Base-by-base conservation (phyloP, 371 early-diverging fungal genomes). In the Blakeslea trispora region DNA sequence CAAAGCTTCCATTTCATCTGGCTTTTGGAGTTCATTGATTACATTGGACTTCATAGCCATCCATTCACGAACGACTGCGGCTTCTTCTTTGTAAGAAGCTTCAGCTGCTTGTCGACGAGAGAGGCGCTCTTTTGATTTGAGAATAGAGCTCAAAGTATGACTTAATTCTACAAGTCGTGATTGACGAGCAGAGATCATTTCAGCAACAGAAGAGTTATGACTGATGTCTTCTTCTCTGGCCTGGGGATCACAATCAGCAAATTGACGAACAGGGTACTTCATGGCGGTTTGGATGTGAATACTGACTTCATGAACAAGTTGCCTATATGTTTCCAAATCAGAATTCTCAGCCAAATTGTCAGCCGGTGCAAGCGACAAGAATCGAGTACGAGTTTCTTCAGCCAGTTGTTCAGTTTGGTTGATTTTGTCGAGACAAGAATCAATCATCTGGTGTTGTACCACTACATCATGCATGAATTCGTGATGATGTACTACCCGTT, bases 31-130 rank as follows among this genome's bases (percentile, higher is more conserved):
- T 3, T 32, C 24, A 3, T 54, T 52, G 22, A 50, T 14, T 15
- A 7, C 23, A 1, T 1, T 10, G 17, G 43, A 17, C 24, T 56
- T 55, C 11, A 46, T 24, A 31, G 50, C 18, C 3, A 75, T 73
- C 78, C 78, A 78, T 32, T 54, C 66, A 11, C 59, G 37, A 14
- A 73, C 61, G n/a, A 40, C 58, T 7, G 43, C 37, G 1, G 69
- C 73, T 45, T 78, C 74, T 1, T 63, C 48, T 22, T 63, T 35
- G 11, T 72, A 78, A 8, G 69, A 56, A n/a, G 64, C 65, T 14
- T 69, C 66, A 0, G 71, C 68, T 22, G 71, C 71, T 18, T 64
- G 60, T 14, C 69, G 64, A 44, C 72, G 68, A 9, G 74, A 69
- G 7, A 66, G 47, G 3, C 65, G 41, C 46, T 74, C 66, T 19